Percentiles rank a stretch among this genome's conserved stretches.
These are phyloP conservation scores for Alternaria sp. DNA, from an alignment of 2,329 filamentous ascomycete species.

Conservation along the genomic window DNA sequence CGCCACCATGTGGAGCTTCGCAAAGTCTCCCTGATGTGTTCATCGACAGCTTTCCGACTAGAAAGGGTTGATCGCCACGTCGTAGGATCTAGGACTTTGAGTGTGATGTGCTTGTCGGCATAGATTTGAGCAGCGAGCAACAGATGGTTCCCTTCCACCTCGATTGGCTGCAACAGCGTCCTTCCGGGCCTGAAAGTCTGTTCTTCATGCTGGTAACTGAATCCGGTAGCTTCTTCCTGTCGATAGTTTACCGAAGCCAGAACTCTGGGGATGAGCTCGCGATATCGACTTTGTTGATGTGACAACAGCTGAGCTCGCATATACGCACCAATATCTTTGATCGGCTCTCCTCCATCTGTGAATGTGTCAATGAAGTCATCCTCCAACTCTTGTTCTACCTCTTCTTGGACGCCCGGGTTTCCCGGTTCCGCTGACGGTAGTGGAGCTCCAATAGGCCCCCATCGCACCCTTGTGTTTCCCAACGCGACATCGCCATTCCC, in stretches of 20 bases:
- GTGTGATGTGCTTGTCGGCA: background rate
- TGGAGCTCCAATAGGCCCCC: background rate
- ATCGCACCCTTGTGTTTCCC: background rate
- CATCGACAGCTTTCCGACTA: background rate
- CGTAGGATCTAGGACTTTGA: slow-evolving; percentile 13
- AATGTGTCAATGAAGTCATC: slow-evolving; percentile 4
- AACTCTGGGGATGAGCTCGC: slow-evolving; percentile 10
- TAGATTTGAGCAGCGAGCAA: slow-evolving; percentile 1
- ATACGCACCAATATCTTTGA: background rate
- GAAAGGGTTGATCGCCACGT: slow-evolving; percentile 1
- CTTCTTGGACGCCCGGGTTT: background rate
- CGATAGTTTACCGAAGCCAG: slow-evolving; percentile 12
- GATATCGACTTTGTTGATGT: background rate
- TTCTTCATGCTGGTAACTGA: slow-evolving; percentile 5
- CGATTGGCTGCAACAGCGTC: slow-evolving; percentile 5
- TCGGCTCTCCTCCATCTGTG: background rate
- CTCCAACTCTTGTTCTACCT: background rate
- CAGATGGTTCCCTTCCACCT: background rate
- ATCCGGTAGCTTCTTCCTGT: slow-evolving; percentile 3
- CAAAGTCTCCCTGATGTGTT: background rate
- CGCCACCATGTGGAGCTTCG: background rate
- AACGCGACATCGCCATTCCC: background rate
- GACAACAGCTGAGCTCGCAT: background rate
- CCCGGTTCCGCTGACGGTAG: no score
- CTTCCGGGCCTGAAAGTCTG: slow-evolving; percentile 5